phyloP scores from a whole-genome alignment of 495 filamentous ascomycete genomes.

The Xylaria nigripes region DNA sequence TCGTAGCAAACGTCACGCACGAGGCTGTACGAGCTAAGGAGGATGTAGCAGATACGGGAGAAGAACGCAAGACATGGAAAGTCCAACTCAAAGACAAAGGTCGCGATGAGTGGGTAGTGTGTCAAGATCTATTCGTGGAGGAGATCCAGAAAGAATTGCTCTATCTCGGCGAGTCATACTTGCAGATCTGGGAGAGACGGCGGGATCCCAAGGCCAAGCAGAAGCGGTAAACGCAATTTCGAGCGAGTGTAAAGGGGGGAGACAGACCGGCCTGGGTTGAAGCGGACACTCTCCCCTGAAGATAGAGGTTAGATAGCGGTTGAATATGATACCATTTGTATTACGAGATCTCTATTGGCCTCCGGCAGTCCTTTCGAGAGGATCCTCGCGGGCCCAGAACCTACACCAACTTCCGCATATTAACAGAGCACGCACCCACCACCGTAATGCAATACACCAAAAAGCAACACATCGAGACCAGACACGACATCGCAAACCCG shows the following conservation, averaged over 20 bases:
- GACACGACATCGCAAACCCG: no score
- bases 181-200: slow-evolving; percentile 95
- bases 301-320: neutral
- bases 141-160: slow-evolving; percentile 75
- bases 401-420: no score
- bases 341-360: neutral
- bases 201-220: slow-evolving; percentile 23
- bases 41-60: slow-evolving; percentile 13
- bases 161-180: slow-evolving; percentile 84
- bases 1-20: slow-evolving; percentile 93
- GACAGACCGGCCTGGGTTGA: neutral
- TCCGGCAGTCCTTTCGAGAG: no score
- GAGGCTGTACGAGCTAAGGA: slow-evolving; percentile 69
- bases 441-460: no score
- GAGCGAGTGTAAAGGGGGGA: neutral
- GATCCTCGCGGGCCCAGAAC: no score
- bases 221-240: slow-evolving; percentile 13
- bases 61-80: slow-evolving; percentile 63
- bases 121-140: slow-evolving; percentile 92
- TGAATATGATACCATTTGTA: slow-evolving; percentile 8
- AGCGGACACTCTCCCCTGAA: neutral
- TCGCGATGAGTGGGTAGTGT: slow-evolving; percentile 78
- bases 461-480: no score
- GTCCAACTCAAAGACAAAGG: slow-evolving; percentile 54
- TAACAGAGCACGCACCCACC: no score